A percentile compares a stretch with the other conserved stretches of the same genome.
Evolutionary conservation across 2,329 filamentous ascomycete genomes (phyloP).

Genomic region (Magnaporthiopsis incrustans): DNA sequence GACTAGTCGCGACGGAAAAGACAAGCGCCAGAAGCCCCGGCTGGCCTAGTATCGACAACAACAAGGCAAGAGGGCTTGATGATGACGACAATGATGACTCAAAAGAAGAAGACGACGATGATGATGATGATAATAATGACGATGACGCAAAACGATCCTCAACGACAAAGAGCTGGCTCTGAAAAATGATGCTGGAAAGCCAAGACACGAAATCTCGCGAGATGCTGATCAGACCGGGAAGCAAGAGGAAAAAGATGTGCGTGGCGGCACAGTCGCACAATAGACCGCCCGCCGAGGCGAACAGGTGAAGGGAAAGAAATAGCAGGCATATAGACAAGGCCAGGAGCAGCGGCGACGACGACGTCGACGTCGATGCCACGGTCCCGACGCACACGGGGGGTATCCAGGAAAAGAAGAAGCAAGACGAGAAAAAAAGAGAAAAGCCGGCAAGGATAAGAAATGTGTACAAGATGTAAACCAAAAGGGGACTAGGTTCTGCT

Average conservation of each 20-base stretch:
- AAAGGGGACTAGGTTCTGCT: neutral
- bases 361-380: neutral
- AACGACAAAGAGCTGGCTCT: neutral
- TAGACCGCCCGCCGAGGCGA: neutral
- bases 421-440: neutral
- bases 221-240: neutral
- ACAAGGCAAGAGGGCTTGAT: neutral
- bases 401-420: neutral
- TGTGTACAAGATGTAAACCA: neutral
- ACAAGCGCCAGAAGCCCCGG: neutral
- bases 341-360: neutral
- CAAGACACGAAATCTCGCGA: neutral
- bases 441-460: neutral
- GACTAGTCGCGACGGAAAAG: neutral
- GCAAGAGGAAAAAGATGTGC: neutral
- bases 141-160: neutral
- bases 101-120: neutral
- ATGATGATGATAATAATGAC: neutral
- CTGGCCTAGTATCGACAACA: neutral
- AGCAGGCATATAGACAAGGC: neutral
- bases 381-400: neutral
- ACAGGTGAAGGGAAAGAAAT: neutral
- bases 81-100: neutral
- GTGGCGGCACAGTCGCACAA: neutral
- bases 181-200: neutral